Base-by-base conservation (phyloP, 805 yeast genomes). In the Yarrowia yakushimensis region DNA sequence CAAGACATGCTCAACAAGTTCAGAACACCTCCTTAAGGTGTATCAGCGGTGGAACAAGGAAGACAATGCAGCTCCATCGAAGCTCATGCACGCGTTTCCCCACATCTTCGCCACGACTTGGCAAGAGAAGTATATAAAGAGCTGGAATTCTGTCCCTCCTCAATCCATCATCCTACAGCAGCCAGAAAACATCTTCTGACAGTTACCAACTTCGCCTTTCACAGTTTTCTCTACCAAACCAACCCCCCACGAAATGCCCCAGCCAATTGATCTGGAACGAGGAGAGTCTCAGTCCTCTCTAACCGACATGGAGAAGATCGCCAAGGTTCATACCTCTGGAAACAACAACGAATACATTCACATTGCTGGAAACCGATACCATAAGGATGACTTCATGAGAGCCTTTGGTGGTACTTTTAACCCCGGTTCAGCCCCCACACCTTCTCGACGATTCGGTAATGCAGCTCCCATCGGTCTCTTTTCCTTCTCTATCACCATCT, bases 341-440 rank as follows among this genome's bases (percentile, higher is more conserved):
- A 75, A 71, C 4, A 86, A 85, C 67, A 84, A 84, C 48, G 86
- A 85, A 42, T 85, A 81, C 69, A 78, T 88, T 62, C 82, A 77
- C 65, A 79, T 88, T 64, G 94, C 93, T 1, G 80, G 84, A 66
- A 85, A 85, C 66, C 83, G 80, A 69, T 87, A 84, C 67, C 76
- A 82, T 59, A 81, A 78, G 68, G 71, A 78, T 46, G 92, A 87
- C 60, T 77, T 87, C 64, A 74, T 78, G 62, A 74, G 74, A 23
- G 94, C 94, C 2, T 87, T 87, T 66, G 63, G 61, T 9, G 64
- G 64, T 25, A 62, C 64, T 8, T 31, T 60, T 22, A 60, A 57
- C 39, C 62, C 62, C 22, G 55, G 50, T 20, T 42, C 50, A 9
- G 50, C 62, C 4, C 50, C 50, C 31, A 41, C 74, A 63, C 78